A percentile compares a stretch with the other conserved stretches of the same genome.
Conservation (phyloP, 2,329 filamentous ascomycete genomes). For the Penicillium glabrum region DNA sequence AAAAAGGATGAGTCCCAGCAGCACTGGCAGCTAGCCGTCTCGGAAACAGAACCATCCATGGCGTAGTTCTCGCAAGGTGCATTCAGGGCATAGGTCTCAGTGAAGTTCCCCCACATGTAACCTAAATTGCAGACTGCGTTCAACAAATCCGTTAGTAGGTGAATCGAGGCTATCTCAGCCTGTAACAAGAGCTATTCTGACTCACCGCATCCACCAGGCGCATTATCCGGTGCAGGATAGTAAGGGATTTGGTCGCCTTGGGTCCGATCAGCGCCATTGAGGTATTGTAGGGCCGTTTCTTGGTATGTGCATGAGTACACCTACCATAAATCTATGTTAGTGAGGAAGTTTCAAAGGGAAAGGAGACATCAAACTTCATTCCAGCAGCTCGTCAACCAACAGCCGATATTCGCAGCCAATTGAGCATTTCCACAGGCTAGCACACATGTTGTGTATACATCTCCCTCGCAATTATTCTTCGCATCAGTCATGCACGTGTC, state of each 20-base stretch:
- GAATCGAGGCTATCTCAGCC: too few species aligned
- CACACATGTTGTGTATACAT: neutral
- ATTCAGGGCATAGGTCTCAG: neutral
- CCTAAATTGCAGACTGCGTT: conserved; percentile 1
- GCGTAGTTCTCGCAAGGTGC: neutral
- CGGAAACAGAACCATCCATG: neutral
- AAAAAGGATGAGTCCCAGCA: conserved; percentile 2
- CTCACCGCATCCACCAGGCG: conserved; percentile 5
- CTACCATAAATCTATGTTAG: neutral
- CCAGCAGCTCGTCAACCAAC: conserved; percentile 3
- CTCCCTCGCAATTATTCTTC: neutral
- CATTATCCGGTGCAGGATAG: conserved; percentile 4
- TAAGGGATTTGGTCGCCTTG: conserved; percentile 2
- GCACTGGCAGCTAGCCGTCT: neutral
- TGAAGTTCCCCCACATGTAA: conserved; percentile 1
- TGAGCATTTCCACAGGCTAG: conserved; percentile 1
- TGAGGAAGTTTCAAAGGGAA: neutral
- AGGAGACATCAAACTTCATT: neutral
- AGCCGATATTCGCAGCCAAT: conserved; percentile 4
- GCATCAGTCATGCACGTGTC: neutral
- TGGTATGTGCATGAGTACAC: conserved; percentile 2
- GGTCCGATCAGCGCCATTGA: neutral
- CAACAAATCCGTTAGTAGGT: neutral
- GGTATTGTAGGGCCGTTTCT: conserved; percentile 1
- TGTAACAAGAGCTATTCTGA: neutral